Evolutionary conservation across 345 rosid species (phyloP).

Genomic region (Syzygium aqueum): DNA sequence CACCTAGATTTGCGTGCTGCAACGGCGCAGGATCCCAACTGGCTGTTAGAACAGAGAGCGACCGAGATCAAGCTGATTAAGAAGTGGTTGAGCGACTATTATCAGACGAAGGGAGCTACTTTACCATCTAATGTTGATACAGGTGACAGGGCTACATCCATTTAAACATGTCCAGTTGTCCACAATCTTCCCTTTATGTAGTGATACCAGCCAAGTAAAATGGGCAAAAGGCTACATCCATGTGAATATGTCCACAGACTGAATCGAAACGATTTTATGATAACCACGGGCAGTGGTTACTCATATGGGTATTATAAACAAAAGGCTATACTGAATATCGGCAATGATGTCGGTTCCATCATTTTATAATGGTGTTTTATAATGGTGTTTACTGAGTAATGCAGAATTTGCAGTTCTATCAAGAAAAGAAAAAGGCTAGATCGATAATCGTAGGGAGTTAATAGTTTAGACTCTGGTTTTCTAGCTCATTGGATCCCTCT

Average conservation of each 20-base stretch:
- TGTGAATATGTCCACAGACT: neutral
- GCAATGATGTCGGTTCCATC: neutral
- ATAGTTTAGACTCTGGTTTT: neutral
- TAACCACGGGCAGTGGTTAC: neutral
- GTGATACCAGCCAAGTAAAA: neutral
- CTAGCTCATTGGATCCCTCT: neutral
- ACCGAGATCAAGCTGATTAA: slow-evolving; percentile 59
- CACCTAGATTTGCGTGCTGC: slow-evolving; percentile 82
- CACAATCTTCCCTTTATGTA: neutral
- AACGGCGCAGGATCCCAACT: slow-evolving; percentile 56
- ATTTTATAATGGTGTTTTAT: neutral
- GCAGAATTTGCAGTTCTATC: neutral
- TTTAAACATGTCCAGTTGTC: neutral
- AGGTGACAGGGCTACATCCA: neutral
- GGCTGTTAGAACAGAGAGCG: slow-evolving; percentile 72
- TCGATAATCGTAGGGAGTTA: neutral
- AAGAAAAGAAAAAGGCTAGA: neutral
- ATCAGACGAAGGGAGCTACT: slow-evolving; percentile 9
- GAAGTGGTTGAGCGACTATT: slow-evolving; percentile 58
- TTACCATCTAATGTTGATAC: neutral
- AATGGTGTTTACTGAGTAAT: neutral
- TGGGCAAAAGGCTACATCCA: neutral
- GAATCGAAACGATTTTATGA: neutral
- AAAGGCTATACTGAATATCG: neutral
- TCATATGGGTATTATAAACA: neutral